Base-by-base conservation (phyloP, 345 rosid genomes). In the Hirschfeldia incana region DNA sequence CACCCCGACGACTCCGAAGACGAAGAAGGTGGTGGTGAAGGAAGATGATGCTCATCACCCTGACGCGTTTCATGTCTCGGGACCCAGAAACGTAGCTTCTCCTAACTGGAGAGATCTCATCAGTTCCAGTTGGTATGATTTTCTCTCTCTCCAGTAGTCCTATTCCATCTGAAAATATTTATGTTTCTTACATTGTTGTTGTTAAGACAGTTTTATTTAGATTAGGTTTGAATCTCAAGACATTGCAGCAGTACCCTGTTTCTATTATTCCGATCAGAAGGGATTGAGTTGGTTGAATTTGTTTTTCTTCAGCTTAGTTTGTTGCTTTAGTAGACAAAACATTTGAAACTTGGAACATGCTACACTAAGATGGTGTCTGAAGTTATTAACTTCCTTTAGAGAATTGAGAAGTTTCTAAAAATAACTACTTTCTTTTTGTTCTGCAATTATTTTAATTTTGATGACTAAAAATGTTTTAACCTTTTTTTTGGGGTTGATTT, bases 101-200 rank as follows among this genome's bases (percentile, higher is more conserved):
- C 97, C 98, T 51, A 93, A 89, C 37, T 96, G 99, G 98, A 89
- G 97, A 87, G 99, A 96, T 67, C 93, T 96, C 70, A 87, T 93
- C 82, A 89, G 33, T 83, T 96, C 99, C 4, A 96, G 94, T 83
- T 96, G 98, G 99, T 49, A 49, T 13, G 17, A 49, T 13, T 49
- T 0, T 42, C 17, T 49, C 53, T 44, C 11, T 37, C 51, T 46
- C 7, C 21, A 21, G 21, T 21, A 21, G 21, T 49, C 7, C n/a
- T 49, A 49, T 13, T 49, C 13, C 57, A 4, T 4, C 57, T n/a
- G 17, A 49, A 49, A 49, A 17, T 49, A 13, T 17, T 13, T 46
- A 13, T 17, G n/a, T 17, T 49, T 49, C 53, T 12, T 44, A 44
- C 53, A 0, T 44, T 44, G 51, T 49, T 49, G 4, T 29, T 16